Base-by-base conservation (phyloP, 2,329 filamentous ascomycete genomes). In the Aureobasidium pullulans region DNA sequence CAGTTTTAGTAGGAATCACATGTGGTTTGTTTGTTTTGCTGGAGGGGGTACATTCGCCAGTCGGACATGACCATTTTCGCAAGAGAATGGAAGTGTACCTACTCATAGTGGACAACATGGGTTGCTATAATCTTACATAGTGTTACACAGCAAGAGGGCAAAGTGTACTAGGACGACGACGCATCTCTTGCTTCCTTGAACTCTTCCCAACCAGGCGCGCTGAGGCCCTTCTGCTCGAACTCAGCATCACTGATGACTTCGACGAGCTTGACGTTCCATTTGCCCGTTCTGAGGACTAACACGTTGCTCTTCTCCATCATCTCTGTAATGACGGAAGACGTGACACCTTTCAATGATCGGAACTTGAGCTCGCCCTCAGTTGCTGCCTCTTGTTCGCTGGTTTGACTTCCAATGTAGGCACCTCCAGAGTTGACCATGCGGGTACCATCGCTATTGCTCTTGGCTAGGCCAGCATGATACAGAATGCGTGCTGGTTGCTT, bases 261-360 rank as follows among this genome's bases (percentile, higher is more conserved):
- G 32, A 85, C 75, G 23, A 84, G 72, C 65, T 80, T 81, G 37
- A 85, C 74, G 65, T 81, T 84, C 76, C 80, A 83, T 66, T 86
- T 86, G 7, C 84, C 84, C 1, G 79, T 65, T 61, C 81, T 74
- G 9, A 86, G 63, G 8, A 85, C 76, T n/a, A 86, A 64, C 2
- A 81, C 67, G 31, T 47, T 40, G 11, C 23, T 57, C 8, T 57
- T 44, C 13, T 31, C 46, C 13, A 89, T 79, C 37, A 84, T 69
- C 57, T 76, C 88, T 59, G 83, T 81, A 60, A 76, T 67, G 0
- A 84, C 85, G 57, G 86, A 81, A 28, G 77, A 72, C 0, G 78
- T 80, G 79, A 83, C 84, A 23, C 79, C 72, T 68, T 84, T 83
- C 62, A 89, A 79, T 1, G 81, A 79, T 8, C 79, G 81, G 76